Conservation (phyloP, 306 rosid genomes). For the Rosa lucieae region DNA sequence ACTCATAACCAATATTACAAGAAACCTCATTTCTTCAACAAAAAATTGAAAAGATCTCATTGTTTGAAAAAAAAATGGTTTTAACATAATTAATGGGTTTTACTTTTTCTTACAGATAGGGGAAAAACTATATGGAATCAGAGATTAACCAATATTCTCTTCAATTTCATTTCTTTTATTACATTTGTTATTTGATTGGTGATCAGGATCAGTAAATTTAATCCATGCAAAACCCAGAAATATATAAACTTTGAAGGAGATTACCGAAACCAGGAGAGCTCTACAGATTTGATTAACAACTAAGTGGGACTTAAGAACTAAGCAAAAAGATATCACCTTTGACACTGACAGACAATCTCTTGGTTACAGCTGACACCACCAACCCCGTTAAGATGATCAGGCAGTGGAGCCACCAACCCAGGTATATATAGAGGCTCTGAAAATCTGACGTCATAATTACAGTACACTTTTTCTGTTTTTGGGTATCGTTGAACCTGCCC, state of each 20-base stretch:
- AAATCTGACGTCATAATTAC: slow-evolving; percentile 7
- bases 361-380: slow-evolving; percentile 3
- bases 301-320: background rate
- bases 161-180: background rate
- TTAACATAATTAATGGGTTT: background rate
- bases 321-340: slow-evolving; percentile 28
- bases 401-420: background rate
- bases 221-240: background rate
- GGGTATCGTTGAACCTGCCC: background rate
- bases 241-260: background rate
- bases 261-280: background rate
- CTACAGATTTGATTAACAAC: slow-evolving; percentile 8
- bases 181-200: background rate
- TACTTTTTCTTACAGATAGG: background rate
- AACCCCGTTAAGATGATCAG: background rate
- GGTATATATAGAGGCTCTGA: background rate
- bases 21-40: background rate
- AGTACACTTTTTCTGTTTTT: background rate
- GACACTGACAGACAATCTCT: background rate
- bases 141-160: background rate
- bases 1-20: background rate
- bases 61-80: background rate
- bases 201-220: background rate
- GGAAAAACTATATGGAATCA: background rate
- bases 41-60: background rate